Conservation (phyloP, 306 rosid genomes). For the Vicia sativa region DNA sequence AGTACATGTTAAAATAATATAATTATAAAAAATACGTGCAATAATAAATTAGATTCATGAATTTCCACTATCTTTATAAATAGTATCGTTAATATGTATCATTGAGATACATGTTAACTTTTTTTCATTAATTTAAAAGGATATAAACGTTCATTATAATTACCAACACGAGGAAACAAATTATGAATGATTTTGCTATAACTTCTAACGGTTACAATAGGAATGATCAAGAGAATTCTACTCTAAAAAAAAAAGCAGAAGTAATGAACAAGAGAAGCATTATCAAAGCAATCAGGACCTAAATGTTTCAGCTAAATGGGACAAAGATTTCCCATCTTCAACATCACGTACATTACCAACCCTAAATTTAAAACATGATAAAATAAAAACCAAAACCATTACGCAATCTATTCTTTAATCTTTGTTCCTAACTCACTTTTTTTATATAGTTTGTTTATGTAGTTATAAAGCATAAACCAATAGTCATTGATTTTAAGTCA, state of each 20-base stretch:
- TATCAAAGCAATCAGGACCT: too few relatives aligned
- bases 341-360: slow-evolving; percentile 21
- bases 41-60: too few relatives aligned
- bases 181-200: not conserved
- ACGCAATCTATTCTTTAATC: slow-evolving; percentile 44
- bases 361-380: slow-evolving; percentile 26
- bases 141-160: too few relatives aligned
- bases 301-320: too few relatives aligned
- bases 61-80: too few relatives aligned
- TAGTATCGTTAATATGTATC: too few relatives aligned
- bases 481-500: slow-evolving; percentile 43
- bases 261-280: too few relatives aligned
- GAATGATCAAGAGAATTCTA: slow-evolving; percentile 12
- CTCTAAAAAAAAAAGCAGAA: too few relatives aligned
- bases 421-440: slow-evolving; percentile 28
- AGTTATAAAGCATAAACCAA: slow-evolving; percentile 47
- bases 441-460: slow-evolving; percentile 32
- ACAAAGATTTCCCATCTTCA: not conserved
- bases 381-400: slow-evolving; percentile 33
- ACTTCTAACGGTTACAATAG: not conserved
- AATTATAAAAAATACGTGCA: too few relatives aligned
- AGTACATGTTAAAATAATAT: too few relatives aligned
- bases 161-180: not conserved
- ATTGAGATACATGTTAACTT: too few relatives aligned
- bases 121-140: too few relatives aligned